Evolutionary conservation across 1,139 yeast genomes (phyloP), one percentile per base, ranked within the genome.

Genomic region (Eremothecium sinecaudum): DNA sequence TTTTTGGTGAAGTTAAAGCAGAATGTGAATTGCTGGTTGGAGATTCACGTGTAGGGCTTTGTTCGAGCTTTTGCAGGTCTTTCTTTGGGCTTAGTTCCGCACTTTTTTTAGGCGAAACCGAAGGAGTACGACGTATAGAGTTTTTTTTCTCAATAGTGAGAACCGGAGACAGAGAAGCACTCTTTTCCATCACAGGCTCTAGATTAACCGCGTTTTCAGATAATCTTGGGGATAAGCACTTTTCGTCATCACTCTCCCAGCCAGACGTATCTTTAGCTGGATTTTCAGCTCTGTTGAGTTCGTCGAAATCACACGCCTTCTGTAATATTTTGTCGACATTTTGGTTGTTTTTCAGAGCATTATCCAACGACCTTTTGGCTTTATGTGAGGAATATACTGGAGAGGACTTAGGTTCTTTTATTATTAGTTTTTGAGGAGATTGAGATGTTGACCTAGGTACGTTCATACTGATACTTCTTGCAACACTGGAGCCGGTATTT

Each of bases 251-350:
- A 18, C 59, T 61, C 32, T 59, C 66, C 54, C 62, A 51, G 24
- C 47, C 55, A n/a, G 61, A 49, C 5, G 49, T 42, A 14, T 49
- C 55, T 24, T 55, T 55, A 0, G 54, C 50, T 12, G 62, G 57
- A 30, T 57, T 58, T 29, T 59, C 60, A 2, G 58, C 60, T 12
- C 61, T 55, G 32, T 61, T 59, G 9, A 50, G 67, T 3, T 53
- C 58, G 37, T 72, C 77, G 12, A 65, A 49, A 28, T 55, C 56
- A 14, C 62, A 62, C 4, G 76, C 75, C 47, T 74, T 76, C 40
- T 67, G 59, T 27, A 77, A 50, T 42, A 77, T 56, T 14, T 61
- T 56, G 37, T 63, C 60, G 8, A 76, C 79, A 11, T 56, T 47
- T 29, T 63, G 64, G 33, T 68, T 65, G 25, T 66, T 61, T 27